These are phyloP conservation scores for Acacia melanoxylon DNA, from an alignment of 306 rosid genomes.

Conservation along the genomic window DNA sequence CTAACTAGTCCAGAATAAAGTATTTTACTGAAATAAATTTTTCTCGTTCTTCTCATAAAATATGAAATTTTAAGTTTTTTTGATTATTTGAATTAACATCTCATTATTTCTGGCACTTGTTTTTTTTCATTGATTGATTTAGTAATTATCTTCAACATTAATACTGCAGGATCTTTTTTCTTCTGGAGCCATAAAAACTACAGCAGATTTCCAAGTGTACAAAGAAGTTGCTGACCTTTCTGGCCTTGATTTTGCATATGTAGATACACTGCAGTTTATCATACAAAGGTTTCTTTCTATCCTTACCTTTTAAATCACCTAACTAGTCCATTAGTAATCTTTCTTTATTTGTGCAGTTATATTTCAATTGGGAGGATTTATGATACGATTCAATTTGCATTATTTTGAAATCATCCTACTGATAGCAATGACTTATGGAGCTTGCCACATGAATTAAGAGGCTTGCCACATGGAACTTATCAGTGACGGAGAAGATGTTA, in stretches of 20 bases:
- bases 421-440: too few relatives aligned
- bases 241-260: too few relatives aligned
- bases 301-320: constrained; percentile 28
- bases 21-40: constrained; percentile 8
- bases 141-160: constrained; percentile 23
- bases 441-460: too few relatives aligned
- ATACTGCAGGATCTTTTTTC: constrained; percentile 80
- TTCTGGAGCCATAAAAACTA: constrained; percentile 87
- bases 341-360: too few relatives aligned
- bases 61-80: neutral
- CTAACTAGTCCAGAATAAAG: neutral
- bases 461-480: too few relatives aligned
- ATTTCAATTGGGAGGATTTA: too few relatives aligned
- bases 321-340: too few relatives aligned
- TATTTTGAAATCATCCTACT: too few relatives aligned
- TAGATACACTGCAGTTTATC: constrained; percentile 90
- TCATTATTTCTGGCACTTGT: constrained; percentile 17
- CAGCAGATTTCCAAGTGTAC: constrained; percentile 93
- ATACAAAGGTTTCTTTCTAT: constrained; percentile 77
- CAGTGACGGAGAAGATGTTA: too few relatives aligned
- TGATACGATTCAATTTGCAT: too few relatives aligned
- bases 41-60: constrained; percentile 8
- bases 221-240: constrained; percentile 89
- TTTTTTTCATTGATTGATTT: constrained; percentile 23
- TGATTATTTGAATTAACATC: constrained; percentile 19